Conservation (phyloP, 78 protist genomes). For the Dictyostelium purpureum region DNA sequence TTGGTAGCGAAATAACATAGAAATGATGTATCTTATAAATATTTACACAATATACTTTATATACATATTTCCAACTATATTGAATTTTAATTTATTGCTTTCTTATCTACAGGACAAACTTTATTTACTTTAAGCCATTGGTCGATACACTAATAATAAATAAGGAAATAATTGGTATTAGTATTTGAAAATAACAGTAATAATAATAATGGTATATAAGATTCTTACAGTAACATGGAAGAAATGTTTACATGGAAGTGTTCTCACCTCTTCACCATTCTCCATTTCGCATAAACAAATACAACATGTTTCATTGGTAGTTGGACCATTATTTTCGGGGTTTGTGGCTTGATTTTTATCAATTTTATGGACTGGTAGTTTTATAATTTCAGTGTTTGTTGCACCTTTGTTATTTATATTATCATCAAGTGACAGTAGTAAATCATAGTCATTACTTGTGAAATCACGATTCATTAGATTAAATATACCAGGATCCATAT, state of each 20-base stretch:
- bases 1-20: too few species aligned
- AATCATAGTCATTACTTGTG: conserved; percentile 43
- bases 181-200: too few species aligned
- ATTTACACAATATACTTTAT: too few species aligned
- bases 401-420: conserved; percentile 69
- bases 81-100: neutral
- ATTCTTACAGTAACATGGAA: conserved; percentile 6
- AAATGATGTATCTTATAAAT: too few species aligned
- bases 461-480: conserved; percentile 56
- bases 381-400: neutral
- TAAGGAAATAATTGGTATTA: neutral
- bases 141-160: conserved; percentile 7
- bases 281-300: conserved; percentile 33
- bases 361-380: conserved; percentile 34
- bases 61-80: neutral
- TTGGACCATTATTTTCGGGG: neutral
- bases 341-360: neutral
- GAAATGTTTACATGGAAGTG: conserved; percentile 17
- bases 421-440: conserved; percentile 42
- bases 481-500: neutral
- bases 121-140: conserved; percentile 17
- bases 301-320: conserved; percentile 9
- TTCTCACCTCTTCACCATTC: conserved; percentile 17
- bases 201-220: neutral
- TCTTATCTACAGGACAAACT: conserved; percentile 19